These are phyloP conservation scores for Neophaeococcomyces mojaviensis DNA, from an alignment of 2,329 filamentous ascomycete genomes.

Conservation along the genomic window DNA sequence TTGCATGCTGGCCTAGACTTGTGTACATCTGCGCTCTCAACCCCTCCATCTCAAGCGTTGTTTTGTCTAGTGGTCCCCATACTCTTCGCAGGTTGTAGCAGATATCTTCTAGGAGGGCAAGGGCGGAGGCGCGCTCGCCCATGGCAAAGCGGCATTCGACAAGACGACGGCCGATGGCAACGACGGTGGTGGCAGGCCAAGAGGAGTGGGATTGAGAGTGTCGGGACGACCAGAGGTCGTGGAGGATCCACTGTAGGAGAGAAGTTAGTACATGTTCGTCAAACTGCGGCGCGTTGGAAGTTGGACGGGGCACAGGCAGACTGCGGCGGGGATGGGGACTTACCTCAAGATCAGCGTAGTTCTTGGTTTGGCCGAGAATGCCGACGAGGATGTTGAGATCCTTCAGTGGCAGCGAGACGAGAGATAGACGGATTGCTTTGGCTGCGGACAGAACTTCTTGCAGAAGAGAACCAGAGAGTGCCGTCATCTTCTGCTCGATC, in stretches of 20 bases:
- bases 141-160: conserved; percentile 47
- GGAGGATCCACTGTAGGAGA: conserved; percentile 32
- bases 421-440: conserved; percentile 26
- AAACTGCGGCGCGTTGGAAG: conserved; percentile 48
- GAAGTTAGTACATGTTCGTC: neutral
- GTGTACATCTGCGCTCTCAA: conserved; percentile 46
- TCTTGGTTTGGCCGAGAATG: conserved; percentile 30
- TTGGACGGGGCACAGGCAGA: conserved; percentile 38
- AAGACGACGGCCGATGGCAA: conserved; percentile 47
- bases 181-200: conserved; percentile 40
- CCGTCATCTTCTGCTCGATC: conserved; percentile 25
- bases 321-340: conserved; percentile 34
- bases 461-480: conserved; percentile 28
- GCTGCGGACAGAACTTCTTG: conserved; percentile 27
- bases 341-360: conserved; percentile 30
- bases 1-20: neutral
- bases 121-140: conserved; percentile 36
- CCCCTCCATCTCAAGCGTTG: conserved; percentile 44
- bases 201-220: conserved; percentile 33
- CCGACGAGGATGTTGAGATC: conserved; percentile 31
- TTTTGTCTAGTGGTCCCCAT: conserved; percentile 41
- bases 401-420: conserved; percentile 29
- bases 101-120: conserved; percentile 46
- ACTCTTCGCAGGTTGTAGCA: conserved; percentile 50
- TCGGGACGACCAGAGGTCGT: conserved; percentile 40